These are phyloP conservation scores for Hebeloma cylindrosporum DNA, from an alignment of 768 basidiomycete genomes.

Conservation along the genomic window DNA sequence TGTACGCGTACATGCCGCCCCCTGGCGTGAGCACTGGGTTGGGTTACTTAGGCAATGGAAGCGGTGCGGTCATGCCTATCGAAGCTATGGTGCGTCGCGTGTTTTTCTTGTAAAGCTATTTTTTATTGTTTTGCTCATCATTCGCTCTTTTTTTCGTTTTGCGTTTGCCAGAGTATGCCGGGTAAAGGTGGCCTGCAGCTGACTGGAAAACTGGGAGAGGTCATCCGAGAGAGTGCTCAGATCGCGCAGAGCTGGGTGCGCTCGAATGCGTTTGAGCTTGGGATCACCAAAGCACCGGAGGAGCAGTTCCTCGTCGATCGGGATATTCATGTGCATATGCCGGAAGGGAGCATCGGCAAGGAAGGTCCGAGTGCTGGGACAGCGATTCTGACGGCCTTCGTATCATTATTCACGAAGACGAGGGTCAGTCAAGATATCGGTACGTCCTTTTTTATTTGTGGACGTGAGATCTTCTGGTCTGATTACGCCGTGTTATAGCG, in stretches of 20 bases:
- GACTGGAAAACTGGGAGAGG: constrained; percentile 97
- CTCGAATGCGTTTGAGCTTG: constrained; percentile 83
- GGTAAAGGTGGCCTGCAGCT: constrained; percentile 91
- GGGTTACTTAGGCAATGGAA: constrained; percentile 95
- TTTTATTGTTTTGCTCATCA: neutral
- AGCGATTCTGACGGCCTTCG: constrained; percentile 88
- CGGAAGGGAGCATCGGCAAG: constrained; percentile 89
- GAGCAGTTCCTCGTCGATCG: constrained; percentile 83
- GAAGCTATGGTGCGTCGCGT: constrained; percentile 76
- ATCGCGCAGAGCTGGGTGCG: constrained; percentile 95
- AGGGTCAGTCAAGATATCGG: constrained; percentile 86
- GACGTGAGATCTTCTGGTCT: neutral
- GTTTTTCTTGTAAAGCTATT: constrained; percentile 5
- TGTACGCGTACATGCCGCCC: constrained; percentile 80
- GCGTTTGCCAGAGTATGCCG: constrained; percentile 80
- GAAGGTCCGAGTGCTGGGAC: constrained; percentile 98
- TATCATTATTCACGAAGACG: constrained; percentile 86
- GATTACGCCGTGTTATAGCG: constrained; percentile 43
- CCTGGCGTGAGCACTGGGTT: constrained; percentile 94
- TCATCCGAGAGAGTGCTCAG: constrained; percentile 94
- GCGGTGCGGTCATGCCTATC: constrained; percentile 95
- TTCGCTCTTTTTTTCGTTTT: neutral
- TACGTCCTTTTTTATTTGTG: constrained; percentile 35
- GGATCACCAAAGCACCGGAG: constrained; percentile 69
- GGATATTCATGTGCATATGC: constrained; percentile 97